Base-by-base conservation (phyloP, 768 basidiomycete genomes). In the Mrakia frigida region DNA sequence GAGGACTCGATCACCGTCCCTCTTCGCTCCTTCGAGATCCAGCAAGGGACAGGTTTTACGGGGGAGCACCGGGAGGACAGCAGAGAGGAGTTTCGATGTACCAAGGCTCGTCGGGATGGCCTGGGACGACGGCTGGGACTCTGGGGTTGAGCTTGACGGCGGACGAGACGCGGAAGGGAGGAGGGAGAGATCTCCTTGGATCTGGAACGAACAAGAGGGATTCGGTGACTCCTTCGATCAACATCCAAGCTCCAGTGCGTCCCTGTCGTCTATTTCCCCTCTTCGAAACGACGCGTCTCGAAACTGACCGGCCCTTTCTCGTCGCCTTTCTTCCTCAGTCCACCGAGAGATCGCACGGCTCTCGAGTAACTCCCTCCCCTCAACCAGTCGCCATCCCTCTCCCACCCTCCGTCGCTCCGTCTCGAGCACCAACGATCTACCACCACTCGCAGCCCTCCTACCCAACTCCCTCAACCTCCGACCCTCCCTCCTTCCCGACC, bases 361-460 rank as follows among this genome's bases (percentile, higher is more conserved):
- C 65, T 18, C 65, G 39, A 10, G 39, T 23, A 23, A 21, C 25
- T 13, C 25, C 37, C 11, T 68, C 65, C 23, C 65, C 65, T n/a
- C 65, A 23, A 25, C 65, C 65, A n/a, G 23, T 23, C 65, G 35
- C 65, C 25, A 39, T 68, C 37, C 65, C 65, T 4, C 65, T 68
- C 11, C 65, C 65, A 21, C 21, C 65, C 18, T 68, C 65, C 25
- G 65, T 41, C 21, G 18, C 65, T 63, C 61, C 61, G 6, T 63
- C 61, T 33, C 61, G 65, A 68, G 65, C 65, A 6, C 65, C 65
- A 10, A 68, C 35, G 25, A n/a, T 68, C 65, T 68, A 37, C 39
- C 65, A 68, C 13, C 35, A 68, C 65, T 68, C 37, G 11, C 65
- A 43, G 18, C 65, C 65, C 6, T 28, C 28, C 56, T 25, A 39